Base-by-base conservation (phyloP, 2,329 filamentous ascomycete genomes). In the Coccinonectria pachysandricola region DNA sequence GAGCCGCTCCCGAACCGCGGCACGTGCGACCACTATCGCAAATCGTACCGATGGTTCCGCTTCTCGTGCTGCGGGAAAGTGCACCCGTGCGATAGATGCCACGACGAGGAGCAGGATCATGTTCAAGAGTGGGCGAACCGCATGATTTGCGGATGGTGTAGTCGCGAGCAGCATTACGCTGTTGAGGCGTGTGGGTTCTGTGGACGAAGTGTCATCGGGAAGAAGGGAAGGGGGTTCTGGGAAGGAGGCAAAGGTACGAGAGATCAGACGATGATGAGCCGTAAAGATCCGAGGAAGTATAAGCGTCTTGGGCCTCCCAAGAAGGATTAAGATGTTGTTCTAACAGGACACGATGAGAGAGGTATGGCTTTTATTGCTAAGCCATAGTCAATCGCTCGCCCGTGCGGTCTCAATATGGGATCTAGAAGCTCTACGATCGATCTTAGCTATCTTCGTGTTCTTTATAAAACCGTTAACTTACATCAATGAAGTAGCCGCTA, bases 161-260 rank as follows among this genome's bases (percentile, higher is more conserved):
- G 78, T 37, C 64, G 84, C 26, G 84, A 92, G 60, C 82, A 88
- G 57, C 75, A 75, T 38, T 92, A 84, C 53, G 63, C 75, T 12
- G 75, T 79, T 2, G 80, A 87, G 46, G 75, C 78, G 34, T 92
- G 84, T 51, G 66, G 62, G 2, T 73, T 83, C 45, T 92, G 84
- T 47, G 79, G 77, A 24, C 62, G 75, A 17, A 70, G 66, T 25
- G 68, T 91, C 8, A 66, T 86, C 27, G 75, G 80, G 1, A 64
- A 56, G 37, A 77, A 73, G 46, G 71, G 71, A 3, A 54, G 50
- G 21, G 84, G 84, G 0, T 92, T 86, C 55, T 92, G 84, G 84
- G 84, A 92, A 59, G 84, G 84, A 8, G 84, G 84, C 2, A 84
- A 80, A 50, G 81, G 81, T 2, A 87, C 81, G n/a, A 62, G 82